Percentiles rank a stretch among this genome's conserved stretches.
These are phyloP conservation scores for Amanita rimosa DNA, from an alignment of 768 basidiomycete species.

Conservation along the genomic window DNA sequence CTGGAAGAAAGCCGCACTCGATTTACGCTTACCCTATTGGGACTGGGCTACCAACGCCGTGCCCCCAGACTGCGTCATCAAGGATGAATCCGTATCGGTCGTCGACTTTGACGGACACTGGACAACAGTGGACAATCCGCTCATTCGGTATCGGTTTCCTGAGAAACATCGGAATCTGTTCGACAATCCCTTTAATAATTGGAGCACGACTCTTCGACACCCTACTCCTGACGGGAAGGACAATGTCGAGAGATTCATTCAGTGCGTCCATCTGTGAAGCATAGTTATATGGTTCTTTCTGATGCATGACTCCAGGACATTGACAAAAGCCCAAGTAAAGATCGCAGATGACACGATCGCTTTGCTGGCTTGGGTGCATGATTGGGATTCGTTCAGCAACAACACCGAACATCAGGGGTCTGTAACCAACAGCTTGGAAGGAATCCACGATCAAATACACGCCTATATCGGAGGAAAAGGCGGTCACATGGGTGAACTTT, in stretches of 20 bases:
- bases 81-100: constrained; percentile 16
- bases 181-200: constrained; percentile 16
- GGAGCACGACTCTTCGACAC: constrained; percentile 25
- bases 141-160: constrained; percentile 17
- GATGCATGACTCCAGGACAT: constrained; percentile 8
- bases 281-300: neutral
- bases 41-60: constrained; percentile 33
- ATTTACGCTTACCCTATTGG: constrained; percentile 35
- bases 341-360: constrained; percentile 22
- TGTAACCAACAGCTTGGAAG: constrained; percentile 35
- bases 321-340: constrained; percentile 15
- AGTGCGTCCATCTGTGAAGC: constrained; percentile 12
- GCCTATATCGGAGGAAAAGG: constrained; percentile 26
- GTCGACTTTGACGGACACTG: constrained; percentile 16
- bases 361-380: constrained; percentile 24
- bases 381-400: constrained; percentile 38
- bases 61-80: constrained; percentile 27
- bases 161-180: constrained; percentile 20
- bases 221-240: constrained; percentile 19
- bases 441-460: constrained; percentile 38
- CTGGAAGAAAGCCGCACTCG: constrained; percentile 23
- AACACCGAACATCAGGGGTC: constrained; percentile 27
- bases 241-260: constrained; percentile 17
- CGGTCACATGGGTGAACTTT: constrained; percentile 28
- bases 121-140: constrained; percentile 21